Percentiles rank a stretch among this genome's conserved stretches.
These are phyloP conservation scores for Pelargonium hybrid DNA, from an alignment of 441 rosid genomes.

Conservation along the genomic window DNA sequence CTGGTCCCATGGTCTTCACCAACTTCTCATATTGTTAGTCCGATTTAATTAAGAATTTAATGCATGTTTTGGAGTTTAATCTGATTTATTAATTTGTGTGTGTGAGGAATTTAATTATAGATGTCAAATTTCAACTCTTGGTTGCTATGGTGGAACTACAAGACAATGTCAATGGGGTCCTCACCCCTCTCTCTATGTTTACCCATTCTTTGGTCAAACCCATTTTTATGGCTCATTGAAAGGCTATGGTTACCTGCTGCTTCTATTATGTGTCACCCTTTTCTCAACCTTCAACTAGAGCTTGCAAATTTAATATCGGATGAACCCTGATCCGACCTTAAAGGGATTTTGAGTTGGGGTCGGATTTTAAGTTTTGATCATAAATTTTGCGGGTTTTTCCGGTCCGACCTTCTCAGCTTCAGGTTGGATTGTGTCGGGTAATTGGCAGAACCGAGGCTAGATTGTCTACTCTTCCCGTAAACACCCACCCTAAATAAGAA, in stretches of 20 bases:
- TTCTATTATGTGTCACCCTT: not conserved
- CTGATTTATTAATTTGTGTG: not conserved
- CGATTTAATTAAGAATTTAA: not conserved
- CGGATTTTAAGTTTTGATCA: too few relatives aligned
- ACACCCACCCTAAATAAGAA: too few relatives aligned
- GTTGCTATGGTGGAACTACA: not conserved
- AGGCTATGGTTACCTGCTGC: not conserved
- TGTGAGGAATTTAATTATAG: not conserved
- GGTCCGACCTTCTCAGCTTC: too few relatives aligned
- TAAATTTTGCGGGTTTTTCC: too few relatives aligned
- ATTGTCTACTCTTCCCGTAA: too few relatives aligned
- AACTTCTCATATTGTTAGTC: not conserved
- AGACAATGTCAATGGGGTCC: not conserved
- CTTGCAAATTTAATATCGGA: too few relatives aligned
- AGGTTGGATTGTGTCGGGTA: too few relatives aligned
- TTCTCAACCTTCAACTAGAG: not conserved
- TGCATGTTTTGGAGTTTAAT: constrained; percentile 2
- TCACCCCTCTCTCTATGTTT: not conserved
- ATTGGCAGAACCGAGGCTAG: too few relatives aligned
- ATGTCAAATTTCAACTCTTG: not conserved
- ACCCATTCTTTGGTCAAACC: constrained; percentile 1
- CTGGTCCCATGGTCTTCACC: not conserved
- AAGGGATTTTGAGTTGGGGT: too few relatives aligned
- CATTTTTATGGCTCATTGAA: not conserved
- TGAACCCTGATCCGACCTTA: too few relatives aligned